Evolutionary conservation across 169 alveolate species (phyloP), one percentile per base, ranked within the genome.

Genomic region (Blepharisma undulans): DNA sequence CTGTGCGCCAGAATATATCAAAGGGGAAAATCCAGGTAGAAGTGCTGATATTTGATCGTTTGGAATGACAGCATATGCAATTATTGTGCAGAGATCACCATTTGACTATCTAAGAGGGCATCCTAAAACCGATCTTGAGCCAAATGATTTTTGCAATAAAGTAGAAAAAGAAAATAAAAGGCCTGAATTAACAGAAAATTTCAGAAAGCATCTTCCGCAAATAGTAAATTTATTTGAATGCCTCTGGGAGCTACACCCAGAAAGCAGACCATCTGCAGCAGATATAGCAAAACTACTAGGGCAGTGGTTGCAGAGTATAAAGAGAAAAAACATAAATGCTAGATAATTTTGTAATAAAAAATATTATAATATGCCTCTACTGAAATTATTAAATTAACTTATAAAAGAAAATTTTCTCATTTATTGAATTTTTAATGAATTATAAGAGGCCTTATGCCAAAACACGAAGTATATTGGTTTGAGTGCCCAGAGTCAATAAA

Each of bases 1-100:
- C 34, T 25, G 84, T 7, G 61, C 91, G 8, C 91, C 91, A 22
- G 91, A 86, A 66, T 71, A 86, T 19, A 86, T 86, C 6, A 86
- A 86, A 72, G 91, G 91, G 29, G 18, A 71, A 22, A 27, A 25
- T 27, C 81, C 84, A 29, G n/a, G 85, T 0, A 8, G 16, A 29
- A 30, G 29, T 19, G 74, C 89, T 82, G 89, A 84, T 60, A 60
- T 84, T 84, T 84, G 89, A 32, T 22, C 61, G 7, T 84, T 84
- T 84, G 89, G 89, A 16, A 59, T 84, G 74, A 59, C 78, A 32
- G 4, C 48, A n/a, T 84, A 84, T 60, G 22, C 48, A 10, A 1
- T 36, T 22, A 25, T 84, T 22, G 27, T 25, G 7, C 61, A 22
- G 16, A 84, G 60, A 25, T 2, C 80, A 4, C 89, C 89, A 0